Evolutionary conservation across 164 flowering plant species (phyloP).

Genomic region (Vitis rotundifolia): DNA sequence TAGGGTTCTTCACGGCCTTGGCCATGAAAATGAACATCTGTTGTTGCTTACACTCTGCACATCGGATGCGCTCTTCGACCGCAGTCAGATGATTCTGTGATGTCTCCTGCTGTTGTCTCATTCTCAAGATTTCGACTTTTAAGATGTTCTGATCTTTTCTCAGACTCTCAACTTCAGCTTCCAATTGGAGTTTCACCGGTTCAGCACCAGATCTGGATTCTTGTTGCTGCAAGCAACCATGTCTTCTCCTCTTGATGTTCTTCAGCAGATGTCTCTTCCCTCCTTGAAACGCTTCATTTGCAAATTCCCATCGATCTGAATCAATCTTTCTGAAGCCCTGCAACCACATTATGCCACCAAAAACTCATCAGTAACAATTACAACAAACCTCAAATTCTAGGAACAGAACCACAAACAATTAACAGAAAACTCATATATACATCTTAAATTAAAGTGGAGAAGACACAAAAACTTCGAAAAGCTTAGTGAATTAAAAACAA

Average conservation of each 20-base stretch:
- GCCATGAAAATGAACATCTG: constrained; percentile 49
- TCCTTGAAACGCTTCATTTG: constrained; percentile 59
- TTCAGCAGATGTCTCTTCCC: constrained; percentile 75
- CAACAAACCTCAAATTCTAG: background rate
- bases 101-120: constrained; percentile 52
- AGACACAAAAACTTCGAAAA: background rate
- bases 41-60: constrained; percentile 48
- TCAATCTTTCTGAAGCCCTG: constrained; percentile 75
- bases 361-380: background rate
- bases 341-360: background rate
- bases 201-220: constrained; percentile 14
- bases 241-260: constrained; percentile 57
- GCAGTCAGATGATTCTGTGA: constrained; percentile 30
- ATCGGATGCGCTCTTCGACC: constrained; percentile 43
- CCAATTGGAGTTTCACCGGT: constrained; percentile 27
- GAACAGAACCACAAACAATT: background rate
- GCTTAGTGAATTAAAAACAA: background rate
- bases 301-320: constrained; percentile 76
- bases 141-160: constrained; percentile 42
- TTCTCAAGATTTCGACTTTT: constrained; percentile 49
- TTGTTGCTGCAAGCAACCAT: constrained; percentile 26
- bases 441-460: background rate
- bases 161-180: constrained; percentile 50
- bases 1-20: constrained; percentile 39
- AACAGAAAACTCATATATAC: background rate